Evolutionary conservation across 2,329 filamentous ascomycete genomes (phyloP).

Genomic region (Penicillium fuscoglaucum): DNA sequence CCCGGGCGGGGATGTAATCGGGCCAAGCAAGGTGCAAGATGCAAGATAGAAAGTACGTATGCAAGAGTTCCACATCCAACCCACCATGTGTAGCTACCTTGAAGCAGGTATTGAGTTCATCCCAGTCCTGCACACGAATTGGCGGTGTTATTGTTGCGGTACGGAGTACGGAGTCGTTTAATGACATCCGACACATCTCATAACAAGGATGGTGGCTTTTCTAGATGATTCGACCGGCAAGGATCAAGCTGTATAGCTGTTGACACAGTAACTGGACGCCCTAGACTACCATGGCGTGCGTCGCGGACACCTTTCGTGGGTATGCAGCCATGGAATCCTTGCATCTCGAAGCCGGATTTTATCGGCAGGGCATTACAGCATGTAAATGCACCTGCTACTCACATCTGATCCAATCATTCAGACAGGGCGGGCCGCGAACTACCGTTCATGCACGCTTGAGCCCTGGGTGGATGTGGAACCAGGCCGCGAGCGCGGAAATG

Average conservation of each 20-base stretch:
- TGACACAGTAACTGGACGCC: conserved; percentile 3
- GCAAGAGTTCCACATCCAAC: not conserved
- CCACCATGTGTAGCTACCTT: conserved; percentile 2
- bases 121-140: not conserved
- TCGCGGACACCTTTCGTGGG: not conserved
- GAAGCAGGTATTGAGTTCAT: not conserved
- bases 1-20: conserved; percentile 3
- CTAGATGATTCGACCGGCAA: conserved; percentile 1
- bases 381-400: conserved; percentile 1
- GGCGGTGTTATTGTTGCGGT: not conserved
- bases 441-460: conserved; percentile 24
- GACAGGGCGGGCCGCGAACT: conserved; percentile 14
- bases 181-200: conserved; percentile 1
- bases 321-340: conserved; percentile 6
- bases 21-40: conserved; percentile 5
- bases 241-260: conserved; percentile 4
- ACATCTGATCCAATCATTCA: not conserved
- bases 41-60: not conserved
- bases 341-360: conserved; percentile 1
- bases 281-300: not conserved
- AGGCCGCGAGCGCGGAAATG: not conserved
- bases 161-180: not conserved
- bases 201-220: not conserved
- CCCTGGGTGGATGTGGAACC: conserved; percentile 1
- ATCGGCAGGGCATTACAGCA: conserved; percentile 1